phyloP scores from a whole-genome alignment of 1,139 yeast species.

The Dujonia santamariae region DNA sequence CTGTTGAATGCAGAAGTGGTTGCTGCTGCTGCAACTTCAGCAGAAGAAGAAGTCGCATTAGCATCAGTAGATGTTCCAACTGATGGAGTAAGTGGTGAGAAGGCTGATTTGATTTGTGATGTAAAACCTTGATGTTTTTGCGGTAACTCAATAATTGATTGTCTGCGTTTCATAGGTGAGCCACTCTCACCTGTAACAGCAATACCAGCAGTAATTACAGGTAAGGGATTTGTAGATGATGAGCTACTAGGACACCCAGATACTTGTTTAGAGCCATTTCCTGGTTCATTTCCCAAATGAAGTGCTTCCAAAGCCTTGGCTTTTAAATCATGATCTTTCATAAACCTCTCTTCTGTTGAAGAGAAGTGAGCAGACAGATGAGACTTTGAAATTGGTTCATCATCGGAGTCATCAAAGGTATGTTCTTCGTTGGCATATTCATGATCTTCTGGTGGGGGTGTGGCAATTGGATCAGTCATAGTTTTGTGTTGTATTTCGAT shows the following conservation, averaged over 20 bases:
- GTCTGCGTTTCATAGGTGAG: conserved; percentile 39
- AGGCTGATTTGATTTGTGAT: conserved; percentile 17
- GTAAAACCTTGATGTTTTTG: conserved; percentile 13
- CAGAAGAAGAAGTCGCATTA: neutral
- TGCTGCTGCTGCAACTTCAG: neutral
- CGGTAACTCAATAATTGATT: conserved; percentile 51
- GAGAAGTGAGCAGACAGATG: conserved; percentile 56
- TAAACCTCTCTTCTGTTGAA: conserved; percentile 62
- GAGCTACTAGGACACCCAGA: neutral
- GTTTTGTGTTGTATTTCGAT: no score
- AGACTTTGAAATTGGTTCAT: conserved; percentile 28
- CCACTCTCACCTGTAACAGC: neutral
- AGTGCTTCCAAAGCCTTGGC: conserved; percentile 60
- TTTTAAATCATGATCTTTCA: conserved; percentile 71
- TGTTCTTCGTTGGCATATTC: conserved; percentile 4
- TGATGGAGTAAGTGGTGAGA: conserved; percentile 16
- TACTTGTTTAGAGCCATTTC: neutral
- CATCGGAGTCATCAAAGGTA: conserved; percentile 21
- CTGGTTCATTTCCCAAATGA: conserved; percentile 15
- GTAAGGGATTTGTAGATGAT: neutral
- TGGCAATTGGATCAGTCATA: no score
- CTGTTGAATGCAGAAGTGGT: conserved; percentile 41
- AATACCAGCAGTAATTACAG: neutral
- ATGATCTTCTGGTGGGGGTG: no score
- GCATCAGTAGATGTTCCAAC: no score